These are phyloP conservation scores for Penicillium silybi DNA, from an alignment of 495 filamentous ascomycete species.

Conservation along the genomic window DNA sequence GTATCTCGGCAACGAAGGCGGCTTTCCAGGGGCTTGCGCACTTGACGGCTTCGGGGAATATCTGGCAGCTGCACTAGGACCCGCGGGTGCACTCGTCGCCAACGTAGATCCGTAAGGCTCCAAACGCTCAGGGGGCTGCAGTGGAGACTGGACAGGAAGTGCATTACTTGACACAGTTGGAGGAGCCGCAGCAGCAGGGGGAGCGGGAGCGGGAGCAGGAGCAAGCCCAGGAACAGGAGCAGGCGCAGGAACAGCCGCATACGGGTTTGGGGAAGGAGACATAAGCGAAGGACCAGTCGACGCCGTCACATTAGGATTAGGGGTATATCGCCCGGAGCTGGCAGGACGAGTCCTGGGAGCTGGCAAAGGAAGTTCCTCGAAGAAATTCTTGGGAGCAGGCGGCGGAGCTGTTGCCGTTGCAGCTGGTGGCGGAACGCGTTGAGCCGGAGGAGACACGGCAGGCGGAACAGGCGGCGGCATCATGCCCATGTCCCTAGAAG, in stretches of 20 bases:
- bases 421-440: constrained; percentile 21
- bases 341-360: constrained; percentile 49
- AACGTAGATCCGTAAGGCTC: constrained; percentile 57
- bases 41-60: constrained; percentile 40
- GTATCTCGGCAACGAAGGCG: constrained; percentile 34
- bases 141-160: constrained; percentile 23
- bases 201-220: constrained; percentile 15
- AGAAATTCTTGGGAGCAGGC: constrained; percentile 58
- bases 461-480: constrained; percentile 26
- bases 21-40: constrained; percentile 28
- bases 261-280: constrained; percentile 8
- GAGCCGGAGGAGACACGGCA: constrained; percentile 27
- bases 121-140: constrained; percentile 54
- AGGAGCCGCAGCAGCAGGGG: constrained; percentile 20
- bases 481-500: constrained; percentile 60
- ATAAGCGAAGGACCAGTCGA: constrained; percentile 3
- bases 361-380: constrained; percentile 81
- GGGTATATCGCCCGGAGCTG: constrained; percentile 51
- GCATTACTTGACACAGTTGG: neutral
- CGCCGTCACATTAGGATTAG: constrained; percentile 28
- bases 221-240: neutral
- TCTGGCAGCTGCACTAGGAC: constrained; percentile 34
- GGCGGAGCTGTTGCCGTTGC: constrained; percentile 23
- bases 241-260: neutral
- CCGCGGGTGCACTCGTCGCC: constrained; percentile 35